Evolutionary conservation across 805 yeast genomes (phyloP).

Genomic region (Alloascoidea hylecoeti): DNA sequence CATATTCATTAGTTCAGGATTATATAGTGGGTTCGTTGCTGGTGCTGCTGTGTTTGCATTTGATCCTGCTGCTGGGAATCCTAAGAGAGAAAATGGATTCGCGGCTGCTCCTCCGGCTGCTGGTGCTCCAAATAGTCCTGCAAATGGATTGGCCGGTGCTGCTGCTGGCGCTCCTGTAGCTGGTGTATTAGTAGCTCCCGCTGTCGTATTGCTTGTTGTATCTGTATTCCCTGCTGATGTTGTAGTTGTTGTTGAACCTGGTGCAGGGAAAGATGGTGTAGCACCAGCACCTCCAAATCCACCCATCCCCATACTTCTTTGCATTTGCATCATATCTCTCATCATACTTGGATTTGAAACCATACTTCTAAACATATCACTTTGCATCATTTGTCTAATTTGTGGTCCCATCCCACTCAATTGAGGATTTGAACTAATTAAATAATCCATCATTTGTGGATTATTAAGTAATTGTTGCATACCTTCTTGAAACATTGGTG

Average conservation of each 20-base stretch:
- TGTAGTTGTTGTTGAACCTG: slow-evolving; percentile 13
- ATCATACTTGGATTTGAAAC: slow-evolving; percentile 73
- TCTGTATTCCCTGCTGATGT: slow-evolving; percentile 9
- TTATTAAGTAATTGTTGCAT: slow-evolving; percentile 73
- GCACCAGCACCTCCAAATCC: slow-evolving; percentile 12
- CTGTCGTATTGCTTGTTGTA: slow-evolving; percentile 10
- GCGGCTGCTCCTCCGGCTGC: slow-evolving; percentile 21
- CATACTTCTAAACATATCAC: slow-evolving; percentile 71
- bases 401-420: slow-evolving; percentile 76
- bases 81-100: slow-evolving; percentile 11
- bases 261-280: slow-evolving; percentile 15
- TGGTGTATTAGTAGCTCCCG: slow-evolving; percentile 12
- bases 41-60: slow-evolving; percentile 17
- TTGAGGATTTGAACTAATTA: slow-evolving; percentile 77
- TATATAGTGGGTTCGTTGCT: slow-evolving; percentile 11
- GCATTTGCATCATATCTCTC: slow-evolving; percentile 71
- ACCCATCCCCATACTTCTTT: slow-evolving; percentile 24
- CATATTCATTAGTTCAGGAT: slow-evolving; percentile 8
- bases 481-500: slow-evolving; percentile 70
- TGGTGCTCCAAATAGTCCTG: slow-evolving; percentile 28
- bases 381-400: slow-evolving; percentile 73
- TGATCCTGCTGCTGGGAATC: slow-evolving; percentile 13
- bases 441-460: slow-evolving; percentile 76
- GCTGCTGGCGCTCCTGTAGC: slow-evolving; percentile 12
- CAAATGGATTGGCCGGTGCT: slow-evolving; percentile 40